phyloP scores from a whole-genome alignment of 2,329 filamentous ascomycete species.

The Blumeria graminis region DNA sequence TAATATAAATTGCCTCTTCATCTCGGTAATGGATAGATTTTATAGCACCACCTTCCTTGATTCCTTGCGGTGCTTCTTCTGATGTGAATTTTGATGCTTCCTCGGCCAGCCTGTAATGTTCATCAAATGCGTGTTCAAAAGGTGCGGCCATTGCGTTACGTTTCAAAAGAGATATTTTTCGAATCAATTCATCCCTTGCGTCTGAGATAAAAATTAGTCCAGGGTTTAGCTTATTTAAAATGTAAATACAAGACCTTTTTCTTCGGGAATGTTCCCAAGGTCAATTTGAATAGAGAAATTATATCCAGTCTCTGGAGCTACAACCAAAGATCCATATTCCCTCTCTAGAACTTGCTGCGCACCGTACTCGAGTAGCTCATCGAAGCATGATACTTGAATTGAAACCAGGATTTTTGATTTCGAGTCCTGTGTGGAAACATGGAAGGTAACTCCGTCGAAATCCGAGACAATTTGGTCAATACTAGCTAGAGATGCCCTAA shows the following conservation, averaged over 20 bases:
- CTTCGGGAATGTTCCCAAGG: constrained; percentile 60
- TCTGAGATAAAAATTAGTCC: constrained; percentile 21
- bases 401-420: constrained; percentile 92
- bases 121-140: constrained; percentile 89
- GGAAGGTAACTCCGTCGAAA: constrained; percentile 96
- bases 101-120: constrained; percentile 67
- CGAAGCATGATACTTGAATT: constrained; percentile 83
- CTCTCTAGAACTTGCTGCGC: constrained; percentile 76
- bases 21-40: constrained; percentile 97
- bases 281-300: constrained; percentile 90
- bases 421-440: constrained; percentile 83
- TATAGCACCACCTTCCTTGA: constrained; percentile 71
- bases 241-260: constrained; percentile 30
- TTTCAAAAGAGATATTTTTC: constrained; percentile 75
- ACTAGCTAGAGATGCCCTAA: constrained; percentile 56
- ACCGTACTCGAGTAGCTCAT: constrained; percentile 78
- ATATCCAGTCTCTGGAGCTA: constrained; percentile 68
- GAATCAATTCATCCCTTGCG: constrained; percentile 63
- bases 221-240: neutral
- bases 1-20: constrained; percentile 96
- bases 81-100: constrained; percentile 81
- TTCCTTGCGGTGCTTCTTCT: constrained; percentile 78
- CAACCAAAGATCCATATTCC: constrained; percentile 85
- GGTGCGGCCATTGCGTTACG: constrained; percentile 97
- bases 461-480: constrained; percentile 98